These are phyloP conservation scores for Naganishia vishniacii DNA, from an alignment of 768 basidiomycete genomes.

Conservation along the genomic window DNA sequence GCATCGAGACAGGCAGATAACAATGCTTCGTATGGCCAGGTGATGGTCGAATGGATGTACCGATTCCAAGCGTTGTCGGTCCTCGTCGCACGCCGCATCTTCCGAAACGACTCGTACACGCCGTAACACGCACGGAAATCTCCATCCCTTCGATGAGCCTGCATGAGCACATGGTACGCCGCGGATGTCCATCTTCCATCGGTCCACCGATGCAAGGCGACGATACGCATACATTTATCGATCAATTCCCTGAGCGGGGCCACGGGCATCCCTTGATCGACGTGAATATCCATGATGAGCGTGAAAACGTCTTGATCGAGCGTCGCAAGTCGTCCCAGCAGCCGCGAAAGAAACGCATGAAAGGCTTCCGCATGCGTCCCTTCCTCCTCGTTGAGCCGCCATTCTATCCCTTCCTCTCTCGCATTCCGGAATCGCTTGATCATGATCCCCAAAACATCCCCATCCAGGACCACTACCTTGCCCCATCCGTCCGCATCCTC, in stretches of 20 bases:
- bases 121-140: not conserved
- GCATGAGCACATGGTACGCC: not conserved
- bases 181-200: constrained; percentile 7
- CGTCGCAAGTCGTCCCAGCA: not conserved
- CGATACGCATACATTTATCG: constrained; percentile 7
- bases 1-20: not conserved
- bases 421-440: constrained; percentile 4
- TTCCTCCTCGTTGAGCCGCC: not conserved
- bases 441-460: constrained; percentile 2
- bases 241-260: not conserved
- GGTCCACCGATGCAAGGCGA: not conserved
- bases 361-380: not conserved
- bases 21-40: constrained; percentile 5
- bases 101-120: not conserved
- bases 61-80: constrained; percentile 10
- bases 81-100: not conserved
- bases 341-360: not conserved
- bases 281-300: constrained; percentile 13
- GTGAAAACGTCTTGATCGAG: constrained; percentile 7
- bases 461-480: not conserved
- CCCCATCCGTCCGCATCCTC: not conserved
- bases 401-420: not conserved
- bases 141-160: constrained; percentile 2
- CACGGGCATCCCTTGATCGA: not conserved
- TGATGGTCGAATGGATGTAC: not conserved